Evolutionary conservation across 257 asterid genomes (phyloP).

Genomic region (Ilex aquifolium): DNA sequence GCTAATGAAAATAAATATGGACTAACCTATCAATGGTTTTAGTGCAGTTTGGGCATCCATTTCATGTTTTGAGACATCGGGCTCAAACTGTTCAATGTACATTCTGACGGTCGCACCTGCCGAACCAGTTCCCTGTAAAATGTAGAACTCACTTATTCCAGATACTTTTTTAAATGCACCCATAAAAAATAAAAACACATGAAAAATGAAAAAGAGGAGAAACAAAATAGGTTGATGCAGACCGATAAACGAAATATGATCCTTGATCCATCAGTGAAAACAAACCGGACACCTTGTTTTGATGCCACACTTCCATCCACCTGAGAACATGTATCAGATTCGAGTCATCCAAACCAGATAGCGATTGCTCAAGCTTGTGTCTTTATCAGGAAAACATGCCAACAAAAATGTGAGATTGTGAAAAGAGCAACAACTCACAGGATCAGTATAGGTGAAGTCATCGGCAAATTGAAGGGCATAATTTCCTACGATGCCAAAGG

Average conservation of each 20-base stretch:
- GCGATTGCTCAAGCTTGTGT: not conserved
- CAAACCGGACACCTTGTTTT: slow-evolving; percentile 84
- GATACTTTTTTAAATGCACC: not conserved
- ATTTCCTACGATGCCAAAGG: slow-evolving; percentile 45
- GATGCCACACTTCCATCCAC: slow-evolving; percentile 90
- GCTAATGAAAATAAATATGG: slow-evolving; percentile 1
- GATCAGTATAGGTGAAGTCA: slow-evolving; percentile 90
- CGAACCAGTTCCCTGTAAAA: slow-evolving; percentile 85
- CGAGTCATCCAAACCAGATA: slow-evolving; percentile 8
- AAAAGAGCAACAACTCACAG: slow-evolving; percentile 46
- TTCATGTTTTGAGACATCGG: slow-evolving; percentile 68
- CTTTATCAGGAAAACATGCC: not conserved
- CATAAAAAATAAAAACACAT: not conserved
- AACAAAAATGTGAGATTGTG: not conserved
- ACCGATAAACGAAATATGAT: slow-evolving; percentile 89
- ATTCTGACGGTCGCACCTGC: slow-evolving; percentile 94
- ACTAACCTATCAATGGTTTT: slow-evolving; percentile 72
- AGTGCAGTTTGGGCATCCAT: slow-evolving; percentile 84
- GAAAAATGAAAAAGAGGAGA: not conserved
- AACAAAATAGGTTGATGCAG: slow-evolving; percentile 16
- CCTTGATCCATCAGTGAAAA: slow-evolving; percentile 91
- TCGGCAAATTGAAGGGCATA: slow-evolving; percentile 84
- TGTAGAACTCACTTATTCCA: slow-evolving; percentile 3
- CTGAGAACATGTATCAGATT: slow-evolving; percentile 30
- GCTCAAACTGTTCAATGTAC: slow-evolving; percentile 81